Percentiles rank a stretch among this genome's conserved stretches.
Conservation (phyloP, 345 rosid genomes). For the Draba incana region DNA sequence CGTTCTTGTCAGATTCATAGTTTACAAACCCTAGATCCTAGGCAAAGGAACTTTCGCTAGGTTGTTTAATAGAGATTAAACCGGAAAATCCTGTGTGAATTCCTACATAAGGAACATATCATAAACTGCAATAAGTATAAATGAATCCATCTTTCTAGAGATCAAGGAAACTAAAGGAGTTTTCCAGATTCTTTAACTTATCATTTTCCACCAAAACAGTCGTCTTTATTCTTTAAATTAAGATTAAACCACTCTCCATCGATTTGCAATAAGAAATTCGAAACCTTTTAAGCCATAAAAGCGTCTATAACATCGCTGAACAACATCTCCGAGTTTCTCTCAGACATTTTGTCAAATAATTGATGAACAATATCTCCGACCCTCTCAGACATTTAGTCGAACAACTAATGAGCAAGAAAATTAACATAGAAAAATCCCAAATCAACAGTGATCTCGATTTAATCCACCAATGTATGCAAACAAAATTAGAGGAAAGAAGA, state of each 20-base stretch:
- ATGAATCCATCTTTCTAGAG: background rate
- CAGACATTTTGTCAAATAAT: slow-evolving; percentile 33
- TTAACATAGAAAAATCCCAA: background rate
- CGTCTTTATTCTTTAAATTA: background rate
- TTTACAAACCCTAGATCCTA: too few relatives aligned
- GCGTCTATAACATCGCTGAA: background rate
- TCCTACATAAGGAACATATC: background rate
- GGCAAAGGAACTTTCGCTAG: too few relatives aligned
- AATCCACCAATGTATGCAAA: background rate
- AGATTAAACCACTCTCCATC: background rate
- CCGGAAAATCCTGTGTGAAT: too few relatives aligned
- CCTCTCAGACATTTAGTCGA: slow-evolving; percentile 26
- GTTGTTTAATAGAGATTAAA: too few relatives aligned
- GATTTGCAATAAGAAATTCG: background rate
- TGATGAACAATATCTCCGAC: background rate
- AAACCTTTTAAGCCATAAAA: background rate
- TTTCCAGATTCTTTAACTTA: background rate
- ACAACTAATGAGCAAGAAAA: slow-evolving; percentile 25
- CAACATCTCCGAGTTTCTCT: background rate
- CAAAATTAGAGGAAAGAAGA: background rate
- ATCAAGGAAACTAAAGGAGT: background rate
- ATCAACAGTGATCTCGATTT: background rate
- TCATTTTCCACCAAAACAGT: background rate
- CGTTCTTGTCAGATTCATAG: too few relatives aligned
- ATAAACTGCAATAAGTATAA: background rate